Percentiles rank a stretch among this genome's conserved stretches.
Evolutionary conservation across 2,329 filamentous ascomycete genomes (phyloP).

Genomic region (Tolypocladium inflatum): DNA sequence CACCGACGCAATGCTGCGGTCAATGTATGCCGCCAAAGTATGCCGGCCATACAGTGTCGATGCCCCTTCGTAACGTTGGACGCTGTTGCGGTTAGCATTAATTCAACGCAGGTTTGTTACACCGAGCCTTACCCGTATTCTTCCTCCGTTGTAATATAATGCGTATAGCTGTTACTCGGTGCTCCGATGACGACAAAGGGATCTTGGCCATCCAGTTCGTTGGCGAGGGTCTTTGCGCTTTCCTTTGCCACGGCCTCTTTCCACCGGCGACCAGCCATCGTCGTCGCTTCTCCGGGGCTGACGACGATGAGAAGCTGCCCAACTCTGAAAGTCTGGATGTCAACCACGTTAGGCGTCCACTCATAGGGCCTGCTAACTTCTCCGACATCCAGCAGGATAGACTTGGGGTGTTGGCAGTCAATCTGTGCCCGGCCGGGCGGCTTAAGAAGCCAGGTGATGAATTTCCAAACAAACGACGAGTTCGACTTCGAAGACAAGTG

Average conservation of each 20-base stretch:
- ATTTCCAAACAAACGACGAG: constrained; percentile 66
- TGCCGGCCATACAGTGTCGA: constrained; percentile 80
- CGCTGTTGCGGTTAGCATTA: constrained; percentile 20
- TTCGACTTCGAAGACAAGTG: constrained; percentile 62
- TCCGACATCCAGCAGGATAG: constrained; percentile 79
- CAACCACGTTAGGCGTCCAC: constrained; percentile 84
- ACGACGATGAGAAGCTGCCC: constrained; percentile 79
- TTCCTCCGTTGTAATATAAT: constrained; percentile 66
- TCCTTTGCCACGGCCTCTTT: constrained; percentile 54
- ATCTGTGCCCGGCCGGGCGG: constrained; percentile 59
- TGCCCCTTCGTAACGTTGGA: constrained; percentile 86
- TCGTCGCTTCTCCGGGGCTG: constrained; percentile 80
- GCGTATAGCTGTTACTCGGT: constrained; percentile 80
- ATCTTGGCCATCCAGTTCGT: constrained; percentile 29
- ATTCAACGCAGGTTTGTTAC: too few species aligned
- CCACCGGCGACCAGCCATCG: constrained; percentile 87
- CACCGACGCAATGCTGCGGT: constrained; percentile 62
- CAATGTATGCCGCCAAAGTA: constrained; percentile 79
- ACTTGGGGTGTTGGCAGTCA: constrained; percentile 71
- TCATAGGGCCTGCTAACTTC: constrained; percentile 64
- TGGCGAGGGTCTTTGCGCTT: constrained; percentile 30
- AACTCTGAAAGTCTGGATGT: constrained; percentile 73
- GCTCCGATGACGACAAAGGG: constrained; percentile 74
- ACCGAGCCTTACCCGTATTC: constrained; percentile 36
- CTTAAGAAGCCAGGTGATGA: constrained; percentile 62